These are phyloP conservation scores for Hyphopichia burtonii DNA, from an alignment of 1,139 yeast genomes.

Conservation along the genomic window DNA sequence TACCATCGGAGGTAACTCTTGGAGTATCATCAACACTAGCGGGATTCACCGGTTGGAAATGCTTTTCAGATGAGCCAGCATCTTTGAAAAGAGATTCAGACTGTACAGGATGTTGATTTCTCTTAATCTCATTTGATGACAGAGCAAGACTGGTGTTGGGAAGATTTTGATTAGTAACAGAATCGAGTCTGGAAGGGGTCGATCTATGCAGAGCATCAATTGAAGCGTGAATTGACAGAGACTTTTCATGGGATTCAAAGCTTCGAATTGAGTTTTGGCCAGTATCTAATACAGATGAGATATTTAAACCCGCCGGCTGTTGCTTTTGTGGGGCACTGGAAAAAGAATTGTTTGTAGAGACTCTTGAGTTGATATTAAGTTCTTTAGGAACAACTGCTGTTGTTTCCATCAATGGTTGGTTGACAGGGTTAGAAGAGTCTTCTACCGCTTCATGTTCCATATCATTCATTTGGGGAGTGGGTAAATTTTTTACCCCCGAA, in stretches of 20 bases:
- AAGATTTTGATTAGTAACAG: not conserved
- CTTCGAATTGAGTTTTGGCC: not conserved
- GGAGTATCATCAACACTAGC: constrained; percentile 12
- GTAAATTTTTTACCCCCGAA: constrained; percentile 7
- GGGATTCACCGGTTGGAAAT: not conserved
- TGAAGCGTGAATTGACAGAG: not conserved
- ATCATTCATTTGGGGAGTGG: constrained; percentile 31
- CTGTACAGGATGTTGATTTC: not conserved
- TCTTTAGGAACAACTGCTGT: not conserved
- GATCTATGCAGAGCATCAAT: not conserved
- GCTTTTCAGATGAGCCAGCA: not conserved
- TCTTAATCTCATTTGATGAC: not conserved
- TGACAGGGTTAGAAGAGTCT: constrained; percentile 17
- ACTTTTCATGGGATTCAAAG: not conserved
- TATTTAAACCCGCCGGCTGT: not conserved
- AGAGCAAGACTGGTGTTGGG: not conserved
- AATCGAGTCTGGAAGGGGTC: not conserved
- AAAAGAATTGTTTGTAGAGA: not conserved
- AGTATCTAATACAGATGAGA: not conserved
- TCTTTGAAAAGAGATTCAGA: not conserved
- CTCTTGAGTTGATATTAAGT: not conserved
- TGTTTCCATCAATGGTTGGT: not conserved
- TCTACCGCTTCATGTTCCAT: constrained; percentile 43
- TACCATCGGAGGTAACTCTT: constrained; percentile 32
- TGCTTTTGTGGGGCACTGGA: not conserved